A percentile compares a stretch with the other conserved stretches of the same genome.
Conservation (phyloP, 2,329 filamentous ascomycete species). For the Chaetothyriales sp. region DNA sequence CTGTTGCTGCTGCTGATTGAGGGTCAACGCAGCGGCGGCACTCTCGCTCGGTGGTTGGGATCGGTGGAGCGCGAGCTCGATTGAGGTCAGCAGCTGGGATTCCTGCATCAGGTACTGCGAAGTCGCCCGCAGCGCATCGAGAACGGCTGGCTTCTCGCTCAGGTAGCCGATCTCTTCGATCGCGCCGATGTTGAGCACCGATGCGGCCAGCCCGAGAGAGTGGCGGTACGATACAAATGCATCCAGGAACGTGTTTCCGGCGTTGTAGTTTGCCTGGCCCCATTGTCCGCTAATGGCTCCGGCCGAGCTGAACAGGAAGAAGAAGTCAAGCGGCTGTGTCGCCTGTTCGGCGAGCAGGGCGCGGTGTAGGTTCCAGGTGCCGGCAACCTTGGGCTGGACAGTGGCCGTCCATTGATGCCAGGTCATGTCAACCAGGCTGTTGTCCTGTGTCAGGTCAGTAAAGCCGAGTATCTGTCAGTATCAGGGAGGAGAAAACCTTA, state of each 20-base stretch:
- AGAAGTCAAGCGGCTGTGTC: conserved; percentile 16
- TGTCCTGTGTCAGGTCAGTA: background rate
- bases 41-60: too few relatives aligned
- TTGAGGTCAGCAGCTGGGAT: too few relatives aligned
- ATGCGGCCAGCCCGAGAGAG: conserved; percentile 12
- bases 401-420: conserved; percentile 21
- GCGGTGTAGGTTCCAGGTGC: conserved; percentile 21
- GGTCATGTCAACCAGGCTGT: conserved; percentile 15
- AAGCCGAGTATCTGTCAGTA: too few relatives aligned
- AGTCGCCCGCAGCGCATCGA: too few relatives aligned
- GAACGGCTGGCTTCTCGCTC: background rate
- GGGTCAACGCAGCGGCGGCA: too few relatives aligned
- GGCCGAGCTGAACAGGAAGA: conserved; percentile 28
- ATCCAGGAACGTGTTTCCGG: conserved; percentile 16
- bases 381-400: conserved; percentile 22
- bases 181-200: conserved; percentile 15
- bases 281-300: conserved; percentile 29
- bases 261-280: conserved; percentile 25
- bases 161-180: conserved; percentile 19
- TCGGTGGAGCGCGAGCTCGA: too few relatives aligned
- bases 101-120: too few relatives aligned
- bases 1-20: too few relatives aligned
- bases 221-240: conserved; percentile 15
- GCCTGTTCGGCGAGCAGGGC: background rate
- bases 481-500: background rate